A percentile compares a stretch with the other conserved stretches of the same genome.
phyloP scores from a whole-genome alignment of 2,329 filamentous ascomycete genomes.

The Xylariales sp. region DNA sequence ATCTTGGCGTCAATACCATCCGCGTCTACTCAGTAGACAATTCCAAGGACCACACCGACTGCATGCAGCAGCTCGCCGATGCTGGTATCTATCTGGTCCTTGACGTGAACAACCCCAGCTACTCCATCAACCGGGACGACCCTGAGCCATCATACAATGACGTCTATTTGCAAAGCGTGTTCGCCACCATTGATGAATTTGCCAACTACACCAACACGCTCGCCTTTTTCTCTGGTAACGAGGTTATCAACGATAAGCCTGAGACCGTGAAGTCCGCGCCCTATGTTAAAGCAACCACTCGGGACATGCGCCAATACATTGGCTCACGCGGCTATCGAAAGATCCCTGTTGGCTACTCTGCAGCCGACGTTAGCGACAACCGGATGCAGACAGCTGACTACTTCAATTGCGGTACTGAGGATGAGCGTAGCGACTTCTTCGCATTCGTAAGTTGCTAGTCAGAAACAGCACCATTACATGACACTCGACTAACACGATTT shows the following conservation, averaged over 20 bases:
- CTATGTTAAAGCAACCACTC: conserved; percentile 82
- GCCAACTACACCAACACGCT: conserved; percentile 86
- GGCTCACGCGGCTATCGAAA: conserved; percentile 69
- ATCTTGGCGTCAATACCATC: conserved; percentile 89
- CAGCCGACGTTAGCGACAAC: conserved; percentile 86
- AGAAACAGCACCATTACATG: background rate
- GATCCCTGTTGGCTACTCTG: conserved; percentile 80
- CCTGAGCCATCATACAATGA: conserved; percentile 87
- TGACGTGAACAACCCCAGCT: conserved; percentile 89
- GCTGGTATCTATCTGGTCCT: conserved; percentile 93
- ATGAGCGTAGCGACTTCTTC: conserved; percentile 88
- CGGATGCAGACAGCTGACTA: conserved; percentile 87
- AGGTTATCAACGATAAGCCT: conserved; percentile 77
- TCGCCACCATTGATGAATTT: conserved; percentile 89
- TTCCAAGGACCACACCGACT: conserved; percentile 80
- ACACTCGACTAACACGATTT: conserved; percentile 33
- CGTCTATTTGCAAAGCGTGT: conserved; percentile 84
- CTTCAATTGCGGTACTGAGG: conserved; percentile 91
- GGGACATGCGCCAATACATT: conserved; percentile 80
- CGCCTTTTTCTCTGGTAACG: conserved; percentile 86
- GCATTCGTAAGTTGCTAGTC: conserved; percentile 66
- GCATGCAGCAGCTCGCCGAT: conserved; percentile 83
- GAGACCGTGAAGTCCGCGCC: conserved; percentile 74
- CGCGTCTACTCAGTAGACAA: conserved; percentile 96
- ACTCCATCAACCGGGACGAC: conserved; percentile 83